A percentile compares a stretch with the other conserved stretches of the same genome.
These are phyloP conservation scores for Alternaria brassicae DNA, from an alignment of 2,329 filamentous ascomycete species.

Conservation along the genomic window DNA sequence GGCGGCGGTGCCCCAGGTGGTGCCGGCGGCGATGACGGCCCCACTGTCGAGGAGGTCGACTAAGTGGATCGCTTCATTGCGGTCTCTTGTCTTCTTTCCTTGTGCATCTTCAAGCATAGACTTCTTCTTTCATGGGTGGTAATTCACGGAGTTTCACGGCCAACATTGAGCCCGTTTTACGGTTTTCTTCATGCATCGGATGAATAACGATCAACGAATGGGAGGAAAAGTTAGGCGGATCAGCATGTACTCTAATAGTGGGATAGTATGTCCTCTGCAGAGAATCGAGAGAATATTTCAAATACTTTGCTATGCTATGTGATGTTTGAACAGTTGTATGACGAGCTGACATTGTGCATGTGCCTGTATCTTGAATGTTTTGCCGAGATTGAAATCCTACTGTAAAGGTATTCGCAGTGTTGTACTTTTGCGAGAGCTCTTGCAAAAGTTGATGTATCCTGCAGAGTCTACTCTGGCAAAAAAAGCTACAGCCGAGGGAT, in stretches of 20 bases:
- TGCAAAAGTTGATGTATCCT: background rate
- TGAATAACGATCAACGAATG: conserved; percentile 49
- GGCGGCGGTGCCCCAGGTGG: conserved; percentile 54
- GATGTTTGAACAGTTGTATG: conserved; percentile 1
- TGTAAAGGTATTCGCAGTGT: background rate
- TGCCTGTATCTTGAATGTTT: background rate
- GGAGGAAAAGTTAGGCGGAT: conserved; percentile 44
- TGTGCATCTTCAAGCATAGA: conserved; percentile 45
- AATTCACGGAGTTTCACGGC: conserved; percentile 46
- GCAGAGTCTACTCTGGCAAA: background rate
- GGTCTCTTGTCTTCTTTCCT: conserved; percentile 24
- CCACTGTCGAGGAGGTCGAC: conserved; percentile 70
- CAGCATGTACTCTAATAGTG: conserved; percentile 45
- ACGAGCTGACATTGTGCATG: too few relatives aligned
- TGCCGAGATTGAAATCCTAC: background rate
- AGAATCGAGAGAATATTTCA: conserved; percentile 37
- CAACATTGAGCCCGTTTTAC: conserved; percentile 37
- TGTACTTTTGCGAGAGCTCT: background rate
- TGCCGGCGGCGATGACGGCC: conserved; percentile 63
- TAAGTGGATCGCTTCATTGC: conserved; percentile 54
- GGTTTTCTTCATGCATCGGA: conserved; percentile 46
- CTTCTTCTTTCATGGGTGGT: conserved; percentile 41
- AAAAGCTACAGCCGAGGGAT: background rate
- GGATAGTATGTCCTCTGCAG: conserved; percentile 32
- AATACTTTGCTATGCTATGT: conserved; percentile 11